Evolutionary conservation across 1,284 basidiomycete species (phyloP).

Genomic region (Vanrija sp.): DNA sequence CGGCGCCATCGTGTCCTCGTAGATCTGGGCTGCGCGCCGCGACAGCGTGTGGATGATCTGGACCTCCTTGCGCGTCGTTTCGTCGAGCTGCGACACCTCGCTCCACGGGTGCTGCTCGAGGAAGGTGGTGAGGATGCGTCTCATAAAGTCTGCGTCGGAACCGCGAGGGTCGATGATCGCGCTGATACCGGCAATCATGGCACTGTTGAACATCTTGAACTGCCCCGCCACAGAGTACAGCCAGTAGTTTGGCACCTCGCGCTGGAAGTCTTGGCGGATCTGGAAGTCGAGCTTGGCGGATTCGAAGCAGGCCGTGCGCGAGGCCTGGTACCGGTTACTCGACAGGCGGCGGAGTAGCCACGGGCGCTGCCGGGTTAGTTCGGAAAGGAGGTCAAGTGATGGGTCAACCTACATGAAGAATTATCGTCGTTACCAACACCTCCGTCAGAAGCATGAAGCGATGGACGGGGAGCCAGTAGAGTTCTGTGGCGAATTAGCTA

Average conservation of each 20-base stretch:
- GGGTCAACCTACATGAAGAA: slow-evolving; percentile 39
- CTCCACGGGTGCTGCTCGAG: slow-evolving; percentile 45
- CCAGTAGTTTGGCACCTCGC: slow-evolving; percentile 36
- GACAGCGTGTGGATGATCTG: slow-evolving; percentile 48
- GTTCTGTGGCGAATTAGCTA: slow-evolving; percentile 12
- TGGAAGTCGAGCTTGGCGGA: slow-evolving; percentile 46
- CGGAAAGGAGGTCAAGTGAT: neutral
- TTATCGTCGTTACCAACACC: slow-evolving; percentile 46
- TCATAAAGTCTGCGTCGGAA: slow-evolving; percentile 43
- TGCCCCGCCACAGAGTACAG: slow-evolving; percentile 34
- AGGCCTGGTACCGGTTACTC: slow-evolving; percentile 40
- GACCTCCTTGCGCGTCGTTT: slow-evolving; percentile 48
- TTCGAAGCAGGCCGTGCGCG: slow-evolving; percentile 45
- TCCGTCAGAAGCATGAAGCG: slow-evolving; percentile 47
- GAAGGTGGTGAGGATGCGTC: slow-evolving; percentile 45
- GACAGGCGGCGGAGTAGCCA: slow-evolving; percentile 44
- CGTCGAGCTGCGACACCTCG: slow-evolving; percentile 38
- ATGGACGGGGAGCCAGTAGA: slow-evolving; percentile 43
- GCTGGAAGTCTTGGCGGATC: slow-evolving; percentile 42
- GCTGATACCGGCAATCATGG: slow-evolving; percentile 50
- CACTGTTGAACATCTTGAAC: slow-evolving; percentile 48
- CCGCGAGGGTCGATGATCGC: slow-evolving; percentile 49
- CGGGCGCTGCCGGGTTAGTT: slow-evolving; percentile 29
- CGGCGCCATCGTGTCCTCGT: slow-evolving; percentile 40
- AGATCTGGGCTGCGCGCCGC: slow-evolving; percentile 43